Evolutionary conservation across 1,139 yeast genomes (phyloP), one percentile per base, ranked within the genome.

Genomic region (Schwanniomyces etchellsii): DNA sequence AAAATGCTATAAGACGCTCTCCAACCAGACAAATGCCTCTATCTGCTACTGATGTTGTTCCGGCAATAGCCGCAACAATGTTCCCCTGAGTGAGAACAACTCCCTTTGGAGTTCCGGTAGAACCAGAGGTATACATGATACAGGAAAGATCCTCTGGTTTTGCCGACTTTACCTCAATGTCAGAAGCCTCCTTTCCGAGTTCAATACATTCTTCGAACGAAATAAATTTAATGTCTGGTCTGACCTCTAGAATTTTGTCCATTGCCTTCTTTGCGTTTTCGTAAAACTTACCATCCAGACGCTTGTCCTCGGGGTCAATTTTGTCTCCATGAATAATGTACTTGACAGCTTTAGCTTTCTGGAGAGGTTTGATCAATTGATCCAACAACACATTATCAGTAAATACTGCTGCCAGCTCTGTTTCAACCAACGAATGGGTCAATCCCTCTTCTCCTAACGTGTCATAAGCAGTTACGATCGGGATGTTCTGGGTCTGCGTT

Each of bases 91-190:
- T 71, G 44, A 93, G 65, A 21, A 84, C 88, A 26, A 91, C 99
- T 60, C 99, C 99, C 68, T 91, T 91, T 49, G 98, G 98, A 40
- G 80, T 79, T 48, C 98, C 98, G 12, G 98, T 89, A 12, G 97
- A 88, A 31, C 99, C 99, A 1, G 97, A 89, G 16, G 99, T 91
- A 70, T 91, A 91, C 97, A 93, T 91, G 54, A 91, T 86, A 66
- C 96, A 85, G 26, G 91, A 77, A 34, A 81, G 52, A 48, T 86
- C 95, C n/a, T 76, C 76, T 7, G 93, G 75, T 39, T 64, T 69
- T 33, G 95, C 86, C 11, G 71, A 70, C 39, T 53, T 51, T 11
- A 70, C 31, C 39, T 56, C 55, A 28, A 61, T 48, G 11, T 52
- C 51, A 10, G 42, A 39, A 36, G 70, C 56, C 23, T 60, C 60